phyloP scores from a whole-genome alignment of 192 early-diverging fungal species.

The Coemansia sp. region DNA sequence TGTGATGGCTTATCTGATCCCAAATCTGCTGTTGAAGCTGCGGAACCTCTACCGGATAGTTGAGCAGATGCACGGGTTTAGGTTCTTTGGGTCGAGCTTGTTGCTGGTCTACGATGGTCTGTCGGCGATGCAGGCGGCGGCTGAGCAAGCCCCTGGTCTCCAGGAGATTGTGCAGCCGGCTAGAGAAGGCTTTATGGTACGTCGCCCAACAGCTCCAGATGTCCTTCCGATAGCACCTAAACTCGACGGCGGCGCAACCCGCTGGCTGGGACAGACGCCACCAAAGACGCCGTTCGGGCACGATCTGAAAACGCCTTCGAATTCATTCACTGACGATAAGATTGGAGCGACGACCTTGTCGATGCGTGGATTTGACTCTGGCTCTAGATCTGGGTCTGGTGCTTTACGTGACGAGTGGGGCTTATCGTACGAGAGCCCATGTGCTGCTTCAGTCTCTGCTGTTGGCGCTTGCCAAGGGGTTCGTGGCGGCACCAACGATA shows the following conservation, averaged over 20 bases:
- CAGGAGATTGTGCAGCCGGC: constrained; percentile 7
- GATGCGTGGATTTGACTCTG: constrained; percentile 4
- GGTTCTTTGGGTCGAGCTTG: constrained; percentile 91
- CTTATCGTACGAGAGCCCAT: neutral
- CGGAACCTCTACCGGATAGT: constrained; percentile 75
- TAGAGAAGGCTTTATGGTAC: constrained; percentile 4
- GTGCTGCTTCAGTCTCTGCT: neutral
- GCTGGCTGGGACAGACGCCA: constrained; percentile 14
- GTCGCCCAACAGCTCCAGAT: constrained; percentile 20
- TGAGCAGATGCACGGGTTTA: constrained; percentile 72
- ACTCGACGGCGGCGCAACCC: neutral
- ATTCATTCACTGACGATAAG: constrained; percentile 15
- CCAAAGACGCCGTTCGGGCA: constrained; percentile 17
- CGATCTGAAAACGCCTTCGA: constrained; percentile 10
- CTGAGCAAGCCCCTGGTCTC: constrained; percentile 10
- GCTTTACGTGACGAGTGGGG: neutral
- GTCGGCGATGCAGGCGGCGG: constrained; percentile 18
- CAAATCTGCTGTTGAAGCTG: constrained; percentile 75
- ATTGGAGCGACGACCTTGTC: constrained; percentile 10
- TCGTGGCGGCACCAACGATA: neutral
- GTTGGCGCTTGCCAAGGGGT: neutral
- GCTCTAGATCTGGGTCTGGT: no score
- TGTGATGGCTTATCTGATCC: constrained; percentile 79
- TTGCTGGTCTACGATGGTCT: constrained; percentile 93
- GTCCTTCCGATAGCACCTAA: constrained; percentile 5